phyloP scores from a whole-genome alignment of 1,139 yeast species.

The Candida sp. region DNA sequence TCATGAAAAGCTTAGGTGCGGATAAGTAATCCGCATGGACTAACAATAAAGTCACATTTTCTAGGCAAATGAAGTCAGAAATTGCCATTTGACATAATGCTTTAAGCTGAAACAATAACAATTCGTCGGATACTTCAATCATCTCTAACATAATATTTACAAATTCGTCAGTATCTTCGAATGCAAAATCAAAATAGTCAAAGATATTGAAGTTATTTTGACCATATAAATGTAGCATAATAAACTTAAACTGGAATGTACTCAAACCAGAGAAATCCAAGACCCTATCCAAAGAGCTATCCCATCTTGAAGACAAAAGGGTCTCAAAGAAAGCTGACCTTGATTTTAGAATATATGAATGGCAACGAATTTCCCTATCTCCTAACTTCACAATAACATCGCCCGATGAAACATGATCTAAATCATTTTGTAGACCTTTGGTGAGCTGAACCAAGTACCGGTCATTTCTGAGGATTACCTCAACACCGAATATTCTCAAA shows the following conservation, averaged over 20 bases:
- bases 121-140: slow-evolving; percentile 61
- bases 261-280: slow-evolving; percentile 47
- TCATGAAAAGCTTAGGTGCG: slow-evolving; percentile 54
- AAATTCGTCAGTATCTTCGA: slow-evolving; percentile 33
- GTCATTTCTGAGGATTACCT: background rate
- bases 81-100: slow-evolving; percentile 61
- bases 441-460: slow-evolving; percentile 1
- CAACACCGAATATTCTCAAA: slow-evolving; percentile 12
- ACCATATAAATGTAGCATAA: slow-evolving; percentile 62
- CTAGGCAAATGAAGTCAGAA: slow-evolving; percentile 54
- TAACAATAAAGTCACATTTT: slow-evolving; percentile 58
- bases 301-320: slow-evolving; percentile 57
- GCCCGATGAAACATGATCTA: slow-evolving; percentile 11
- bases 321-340: slow-evolving; percentile 68
- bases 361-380: slow-evolving; percentile 42
- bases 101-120: slow-evolving; percentile 58
- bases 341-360: slow-evolving; percentile 49
- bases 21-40: slow-evolving; percentile 50
- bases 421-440: slow-evolving; percentile 4
- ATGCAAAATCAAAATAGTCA: slow-evolving; percentile 22
- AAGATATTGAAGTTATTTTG: slow-evolving; percentile 42
- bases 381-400: slow-evolving; percentile 27
- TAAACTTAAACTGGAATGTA: slow-evolving; percentile 41
- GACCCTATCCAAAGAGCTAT: slow-evolving; percentile 12
- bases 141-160: slow-evolving; percentile 57